Conservation (phyloP, 2,329 filamentous ascomycete species). For the Pyricularia grisea region DNA sequence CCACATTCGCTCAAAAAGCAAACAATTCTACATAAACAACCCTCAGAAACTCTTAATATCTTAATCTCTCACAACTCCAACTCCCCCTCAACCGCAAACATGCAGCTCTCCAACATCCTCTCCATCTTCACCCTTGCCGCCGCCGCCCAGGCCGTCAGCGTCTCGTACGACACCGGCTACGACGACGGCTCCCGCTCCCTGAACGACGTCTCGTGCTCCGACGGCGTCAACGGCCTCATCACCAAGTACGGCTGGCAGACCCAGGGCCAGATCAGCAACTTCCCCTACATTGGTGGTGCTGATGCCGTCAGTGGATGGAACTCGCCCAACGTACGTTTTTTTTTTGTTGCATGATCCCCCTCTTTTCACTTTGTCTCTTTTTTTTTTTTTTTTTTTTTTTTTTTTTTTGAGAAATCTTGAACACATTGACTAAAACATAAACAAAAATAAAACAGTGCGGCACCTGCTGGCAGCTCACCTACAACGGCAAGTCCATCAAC, state of each 20-base stretch:
- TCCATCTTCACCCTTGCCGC: constrained; percentile 5
- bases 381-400: no score
- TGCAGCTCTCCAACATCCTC: constrained; percentile 6
- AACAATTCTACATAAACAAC: not conserved
- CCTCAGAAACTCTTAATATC: not conserved
- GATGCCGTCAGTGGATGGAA: constrained; percentile 45
- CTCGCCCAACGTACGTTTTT: constrained; percentile 27
- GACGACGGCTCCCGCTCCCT: constrained; percentile 50
- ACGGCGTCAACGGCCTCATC: constrained; percentile 58
- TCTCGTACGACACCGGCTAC: constrained; percentile 66
- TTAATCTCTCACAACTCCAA: not conserved
- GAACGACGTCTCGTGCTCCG: constrained; percentile 52
- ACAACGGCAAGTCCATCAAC: constrained; percentile 46
- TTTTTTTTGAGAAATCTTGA: no score
- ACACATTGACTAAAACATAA: not conserved
- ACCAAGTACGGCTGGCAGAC: constrained; percentile 50
- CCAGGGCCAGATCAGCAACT: constrained; percentile 39
- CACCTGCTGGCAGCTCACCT: constrained; percentile 47
- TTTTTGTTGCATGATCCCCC: not conserved
- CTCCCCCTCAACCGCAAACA: not conserved
- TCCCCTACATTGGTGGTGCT: constrained; percentile 46
- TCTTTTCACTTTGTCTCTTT: no score
- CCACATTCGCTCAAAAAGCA: not conserved
- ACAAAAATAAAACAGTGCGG: constrained; percentile 35
- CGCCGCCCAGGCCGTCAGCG: constrained; percentile 17